Percentiles rank a stretch among this genome's conserved stretches.
These are phyloP conservation scores for Phytophthora pseudosyringae DNA, from an alignment of 352 stramenopile genomes.

Conservation along the genomic window DNA sequence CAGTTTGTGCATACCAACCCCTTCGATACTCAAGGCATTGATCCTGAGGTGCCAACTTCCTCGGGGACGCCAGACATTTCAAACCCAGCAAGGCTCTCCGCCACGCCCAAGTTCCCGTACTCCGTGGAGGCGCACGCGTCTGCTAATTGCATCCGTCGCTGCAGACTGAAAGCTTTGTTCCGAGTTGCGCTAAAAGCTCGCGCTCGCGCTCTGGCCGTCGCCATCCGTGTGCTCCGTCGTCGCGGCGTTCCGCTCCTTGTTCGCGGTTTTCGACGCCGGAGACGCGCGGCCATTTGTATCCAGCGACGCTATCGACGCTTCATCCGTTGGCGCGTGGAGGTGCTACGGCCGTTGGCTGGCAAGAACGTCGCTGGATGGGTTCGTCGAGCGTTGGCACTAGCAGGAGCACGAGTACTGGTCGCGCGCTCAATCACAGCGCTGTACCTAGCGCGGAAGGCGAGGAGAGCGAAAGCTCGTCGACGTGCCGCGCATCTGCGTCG, in stretches of 20 bases:
- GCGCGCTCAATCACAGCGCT: conserved; percentile 16
- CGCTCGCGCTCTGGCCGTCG: conserved; percentile 34
- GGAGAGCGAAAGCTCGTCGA: conserved; percentile 4
- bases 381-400: conserved; percentile 2
- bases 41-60: not conserved
- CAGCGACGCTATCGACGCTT: conserved; percentile 37
- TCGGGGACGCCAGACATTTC: not conserved
- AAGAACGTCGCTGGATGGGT: conserved; percentile 26
- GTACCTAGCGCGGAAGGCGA: conserved; percentile 22
- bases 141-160: conserved; percentile 30
- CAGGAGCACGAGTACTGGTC: conserved; percentile 21
- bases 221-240: conserved; percentile 42
- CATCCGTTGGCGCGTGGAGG: conserved; percentile 18
- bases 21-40: not conserved
- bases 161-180: conserved; percentile 34
- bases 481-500: conserved; percentile 35
- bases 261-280: conserved; percentile 32
- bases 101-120: conserved; percentile 38
- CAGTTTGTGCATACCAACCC: conserved; percentile 19
- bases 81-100: not conserved
- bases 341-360: conserved; percentile 27
- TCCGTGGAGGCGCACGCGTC: conserved; percentile 44
- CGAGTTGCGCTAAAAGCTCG: conserved; percentile 31
- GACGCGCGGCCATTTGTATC: conserved; percentile 38
- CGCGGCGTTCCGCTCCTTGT: conserved; percentile 35